Conservation (phyloP, 75 land plant genomes). For the Azolla pinnata region DNA sequence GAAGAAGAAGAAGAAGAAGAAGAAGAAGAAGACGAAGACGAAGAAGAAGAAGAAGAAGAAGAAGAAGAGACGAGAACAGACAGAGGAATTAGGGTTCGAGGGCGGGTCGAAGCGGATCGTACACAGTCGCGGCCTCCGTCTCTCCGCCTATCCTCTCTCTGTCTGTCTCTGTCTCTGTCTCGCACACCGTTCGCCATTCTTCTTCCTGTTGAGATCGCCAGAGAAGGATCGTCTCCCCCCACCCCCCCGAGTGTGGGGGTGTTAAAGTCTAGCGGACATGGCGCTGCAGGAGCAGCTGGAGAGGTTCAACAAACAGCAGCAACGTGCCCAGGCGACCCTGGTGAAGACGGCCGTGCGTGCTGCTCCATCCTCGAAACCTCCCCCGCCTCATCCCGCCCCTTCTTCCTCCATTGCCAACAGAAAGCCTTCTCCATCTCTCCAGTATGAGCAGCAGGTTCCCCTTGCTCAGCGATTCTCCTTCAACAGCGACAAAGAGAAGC, state of each 20-base stretch:
- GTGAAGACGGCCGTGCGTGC: slow-evolving; percentile 39
- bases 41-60: no score
- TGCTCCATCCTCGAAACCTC: slow-evolving; percentile 18
- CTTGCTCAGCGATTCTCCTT: slow-evolving; percentile 18
- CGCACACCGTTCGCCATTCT: not conserved
- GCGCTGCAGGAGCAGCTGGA: slow-evolving; percentile 54
- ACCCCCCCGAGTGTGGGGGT: not conserved
- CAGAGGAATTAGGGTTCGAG: no score
- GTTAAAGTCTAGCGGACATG: slow-evolving; percentile 10
- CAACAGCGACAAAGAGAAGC: slow-evolving; percentile 81
- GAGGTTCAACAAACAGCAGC: slow-evolving; percentile 76
- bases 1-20: no score
- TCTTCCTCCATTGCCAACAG: slow-evolving; percentile 8
- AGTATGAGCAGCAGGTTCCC: slow-evolving; percentile 15
- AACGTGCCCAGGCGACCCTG: slow-evolving; percentile 57
- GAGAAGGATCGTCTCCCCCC: not conserved
- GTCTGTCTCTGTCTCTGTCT: slow-evolving; percentile 5
- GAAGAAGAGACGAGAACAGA: no score
- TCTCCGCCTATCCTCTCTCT: not conserved
- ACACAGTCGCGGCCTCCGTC: not conserved
- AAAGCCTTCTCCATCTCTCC: no score
- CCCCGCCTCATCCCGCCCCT: slow-evolving; percentile 3
- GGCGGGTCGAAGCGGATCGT: no score
- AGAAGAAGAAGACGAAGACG: no score
- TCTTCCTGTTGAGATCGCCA: not conserved